phyloP scores from a whole-genome alignment of 495 filamentous ascomycete genomes.

The Cudoniella acicularis region DNA sequence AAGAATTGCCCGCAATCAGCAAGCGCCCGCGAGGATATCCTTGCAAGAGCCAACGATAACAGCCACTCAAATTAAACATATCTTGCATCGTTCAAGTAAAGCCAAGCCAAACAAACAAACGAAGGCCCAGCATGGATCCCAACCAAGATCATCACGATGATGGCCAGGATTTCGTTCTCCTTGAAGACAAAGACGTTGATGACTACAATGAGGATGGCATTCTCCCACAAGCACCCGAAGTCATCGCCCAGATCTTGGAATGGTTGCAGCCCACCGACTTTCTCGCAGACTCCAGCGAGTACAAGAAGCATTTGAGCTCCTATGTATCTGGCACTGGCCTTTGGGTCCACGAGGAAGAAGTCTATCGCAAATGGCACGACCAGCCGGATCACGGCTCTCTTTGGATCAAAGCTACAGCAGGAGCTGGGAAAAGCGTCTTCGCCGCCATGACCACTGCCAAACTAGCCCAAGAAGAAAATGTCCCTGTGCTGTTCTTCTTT shows the following conservation, averaged over 20 bases:
- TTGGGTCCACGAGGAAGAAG: slow-evolving; percentile 36
- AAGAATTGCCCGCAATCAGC: no score
- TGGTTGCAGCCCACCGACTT: slow-evolving; percentile 41
- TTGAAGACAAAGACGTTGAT: slow-evolving; percentile 27
- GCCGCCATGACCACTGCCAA: slow-evolving; percentile 35
- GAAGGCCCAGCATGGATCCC: no score
- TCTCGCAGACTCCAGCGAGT: slow-evolving; percentile 25
- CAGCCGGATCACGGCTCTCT: slow-evolving; percentile 32
- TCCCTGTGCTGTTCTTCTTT: slow-evolving; percentile 50
- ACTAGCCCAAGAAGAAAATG: slow-evolving; percentile 26
- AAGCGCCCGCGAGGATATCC: no score
- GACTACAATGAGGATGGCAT: slow-evolving; percentile 31
- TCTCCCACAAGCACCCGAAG: slow-evolving; percentile 22
- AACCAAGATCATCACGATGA: no score
- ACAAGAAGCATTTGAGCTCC: slow-evolving; percentile 35
- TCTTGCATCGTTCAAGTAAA: no score
- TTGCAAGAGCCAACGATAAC: no score
- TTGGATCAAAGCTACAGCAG: slow-evolving; percentile 50
- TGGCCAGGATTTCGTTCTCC: slow-evolving; percentile 26
- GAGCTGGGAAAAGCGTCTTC: slow-evolving; percentile 49
- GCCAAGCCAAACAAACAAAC: no score
- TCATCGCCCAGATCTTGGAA: slow-evolving; percentile 24
- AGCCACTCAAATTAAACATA: no score
- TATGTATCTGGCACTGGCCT: slow-evolving; percentile 40
- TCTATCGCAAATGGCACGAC: slow-evolving; percentile 41